These are phyloP conservation scores for Bonia amplexicaulis DNA, from an alignment of 176 grass and related monocot genomes.

Conservation along the genomic window DNA sequence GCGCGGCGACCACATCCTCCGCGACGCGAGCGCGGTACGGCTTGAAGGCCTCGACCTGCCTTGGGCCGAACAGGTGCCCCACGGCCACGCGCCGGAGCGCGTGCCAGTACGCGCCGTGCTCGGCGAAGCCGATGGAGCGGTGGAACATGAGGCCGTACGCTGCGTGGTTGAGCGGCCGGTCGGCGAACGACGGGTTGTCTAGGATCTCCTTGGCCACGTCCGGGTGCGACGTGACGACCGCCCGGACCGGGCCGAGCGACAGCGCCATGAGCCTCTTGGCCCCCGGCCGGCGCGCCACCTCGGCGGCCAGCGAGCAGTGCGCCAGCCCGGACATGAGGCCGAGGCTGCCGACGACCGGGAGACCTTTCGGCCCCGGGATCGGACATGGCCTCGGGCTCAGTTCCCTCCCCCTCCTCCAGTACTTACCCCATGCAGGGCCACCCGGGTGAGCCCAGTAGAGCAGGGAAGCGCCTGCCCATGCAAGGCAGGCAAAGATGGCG, in stretches of 20 bases:
- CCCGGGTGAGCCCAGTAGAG: conserved; percentile 71
- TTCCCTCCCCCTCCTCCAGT: conserved; percentile 35
- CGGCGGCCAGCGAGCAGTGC: conserved; percentile 45
- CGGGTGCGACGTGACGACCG: conserved; percentile 66
- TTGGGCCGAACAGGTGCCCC: conserved; percentile 65
- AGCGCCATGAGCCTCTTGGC: conserved; percentile 78
- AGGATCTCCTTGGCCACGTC: conserved; percentile 80
- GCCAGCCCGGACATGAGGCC: conserved; percentile 72
- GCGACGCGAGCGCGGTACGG: conserved; percentile 53
- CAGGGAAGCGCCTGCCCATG: conserved; percentile 47
- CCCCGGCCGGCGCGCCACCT: conserved; percentile 39
- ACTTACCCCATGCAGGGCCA: conserved; percentile 75
- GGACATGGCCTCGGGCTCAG: neutral
- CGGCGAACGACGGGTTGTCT: conserved; percentile 65
- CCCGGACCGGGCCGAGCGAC: conserved; percentile 67
- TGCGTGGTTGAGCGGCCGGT: conserved; percentile 59
- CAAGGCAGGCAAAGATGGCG: conserved; percentile 34
- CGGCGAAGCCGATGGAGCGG: conserved; percentile 81
- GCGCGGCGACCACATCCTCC: conserved; percentile 31
- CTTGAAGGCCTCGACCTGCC: conserved; percentile 56
- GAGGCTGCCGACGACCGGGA: conserved; percentile 81
- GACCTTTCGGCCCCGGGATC: conserved; percentile 61
- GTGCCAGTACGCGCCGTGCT: conserved; percentile 72
- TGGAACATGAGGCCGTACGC: conserved; percentile 96
- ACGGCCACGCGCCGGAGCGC: conserved; percentile 53